Conservation (phyloP, 2,329 filamentous ascomycete species). For the Fusarium begoniae region DNA sequence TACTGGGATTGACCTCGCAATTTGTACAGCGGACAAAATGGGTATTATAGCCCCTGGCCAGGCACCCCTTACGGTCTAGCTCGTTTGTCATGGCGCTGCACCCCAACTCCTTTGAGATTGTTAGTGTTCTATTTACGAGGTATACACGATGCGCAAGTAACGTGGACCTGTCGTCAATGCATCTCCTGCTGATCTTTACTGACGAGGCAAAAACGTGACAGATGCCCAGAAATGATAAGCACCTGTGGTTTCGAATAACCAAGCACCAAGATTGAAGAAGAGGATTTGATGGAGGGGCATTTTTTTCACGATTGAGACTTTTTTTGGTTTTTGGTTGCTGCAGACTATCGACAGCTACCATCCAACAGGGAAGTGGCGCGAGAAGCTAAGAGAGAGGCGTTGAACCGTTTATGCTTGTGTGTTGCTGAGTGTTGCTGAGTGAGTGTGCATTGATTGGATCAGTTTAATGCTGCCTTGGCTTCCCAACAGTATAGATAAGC, state of each 20-base stretch:
- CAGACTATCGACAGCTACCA: background rate
- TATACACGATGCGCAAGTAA: conserved; percentile 17
- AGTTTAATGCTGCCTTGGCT: background rate
- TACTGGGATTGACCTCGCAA: background rate
- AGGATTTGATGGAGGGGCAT: background rate
- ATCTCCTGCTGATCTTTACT: conserved; percentile 22
- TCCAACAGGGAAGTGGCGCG: conserved; percentile 19
- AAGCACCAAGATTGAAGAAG: background rate
- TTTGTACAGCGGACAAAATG: background rate
- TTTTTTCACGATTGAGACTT: background rate
- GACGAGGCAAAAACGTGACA: conserved; percentile 23
- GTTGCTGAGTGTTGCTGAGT: background rate
- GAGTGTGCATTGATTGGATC: background rate
- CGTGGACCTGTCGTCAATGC: background rate
- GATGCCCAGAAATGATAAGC: conserved; percentile 21
- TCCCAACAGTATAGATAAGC: background rate
- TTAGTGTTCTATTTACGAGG: conserved; percentile 23
- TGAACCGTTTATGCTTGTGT: conserved; percentile 17
- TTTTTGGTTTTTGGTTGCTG: background rate
- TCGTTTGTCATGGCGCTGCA: conserved; percentile 2
- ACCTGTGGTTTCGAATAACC: background rate
- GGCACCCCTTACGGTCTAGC: conserved; percentile 9
- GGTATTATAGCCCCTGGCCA: background rate
- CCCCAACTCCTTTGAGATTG: conserved; percentile 24
- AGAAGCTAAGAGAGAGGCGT: conserved; percentile 7